Percentiles rank a stretch among this genome's conserved stretches.
phyloP scores from a whole-genome alignment of 1,284 basidiomycete species.

The Phellopilus nigrolimitatus region DNA sequence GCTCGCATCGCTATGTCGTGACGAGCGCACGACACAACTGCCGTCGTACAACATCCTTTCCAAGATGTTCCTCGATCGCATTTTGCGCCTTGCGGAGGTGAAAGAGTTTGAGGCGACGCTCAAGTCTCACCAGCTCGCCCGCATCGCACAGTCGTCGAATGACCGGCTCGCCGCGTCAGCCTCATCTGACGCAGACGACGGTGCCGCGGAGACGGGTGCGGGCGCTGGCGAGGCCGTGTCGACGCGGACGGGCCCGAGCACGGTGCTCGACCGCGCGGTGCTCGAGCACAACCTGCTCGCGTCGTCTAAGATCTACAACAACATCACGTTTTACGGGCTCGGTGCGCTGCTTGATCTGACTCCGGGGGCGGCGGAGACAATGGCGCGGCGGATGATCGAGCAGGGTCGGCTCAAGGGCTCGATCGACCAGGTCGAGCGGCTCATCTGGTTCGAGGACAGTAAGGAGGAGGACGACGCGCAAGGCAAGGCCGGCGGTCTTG shows the following conservation, averaged over 20 bases:
- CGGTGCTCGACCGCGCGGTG: constrained; percentile 95
- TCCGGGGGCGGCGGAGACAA: constrained; percentile 85
- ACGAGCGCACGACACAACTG: constrained; percentile 81
- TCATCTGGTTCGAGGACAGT: constrained; percentile 87
- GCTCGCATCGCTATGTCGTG: constrained; percentile 87
- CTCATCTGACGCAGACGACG: constrained; percentile 41
- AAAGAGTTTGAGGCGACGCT: constrained; percentile 86
- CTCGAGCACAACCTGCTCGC: constrained; percentile 98
- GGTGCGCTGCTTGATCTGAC: constrained; percentile 83
- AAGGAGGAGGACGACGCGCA: constrained; percentile 84
- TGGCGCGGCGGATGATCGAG: constrained; percentile 95
- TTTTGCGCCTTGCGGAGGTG: constrained; percentile 85
- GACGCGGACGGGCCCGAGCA: constrained; percentile 81
- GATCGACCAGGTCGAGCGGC: constrained; percentile 90
- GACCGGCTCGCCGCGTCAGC: constrained; percentile 68
- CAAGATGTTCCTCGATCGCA: constrained; percentile 97
- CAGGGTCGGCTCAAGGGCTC: constrained; percentile 87
- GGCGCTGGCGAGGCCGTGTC: constrained; percentile 41
- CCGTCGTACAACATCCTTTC: constrained; percentile 86
- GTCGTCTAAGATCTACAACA: constrained; percentile 92
- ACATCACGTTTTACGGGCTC: constrained; percentile 87
- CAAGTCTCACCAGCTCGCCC: constrained; percentile 89
- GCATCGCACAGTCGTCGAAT: constrained; percentile 76
- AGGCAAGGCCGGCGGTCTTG: constrained; percentile 87
- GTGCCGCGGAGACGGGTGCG: constrained; percentile 17